Percentiles rank a stretch among this genome's conserved stretches.
phyloP scores from a whole-genome alignment of 2,329 filamentous ascomycete genomes.

The Drechslerella dactyloides region DNA sequence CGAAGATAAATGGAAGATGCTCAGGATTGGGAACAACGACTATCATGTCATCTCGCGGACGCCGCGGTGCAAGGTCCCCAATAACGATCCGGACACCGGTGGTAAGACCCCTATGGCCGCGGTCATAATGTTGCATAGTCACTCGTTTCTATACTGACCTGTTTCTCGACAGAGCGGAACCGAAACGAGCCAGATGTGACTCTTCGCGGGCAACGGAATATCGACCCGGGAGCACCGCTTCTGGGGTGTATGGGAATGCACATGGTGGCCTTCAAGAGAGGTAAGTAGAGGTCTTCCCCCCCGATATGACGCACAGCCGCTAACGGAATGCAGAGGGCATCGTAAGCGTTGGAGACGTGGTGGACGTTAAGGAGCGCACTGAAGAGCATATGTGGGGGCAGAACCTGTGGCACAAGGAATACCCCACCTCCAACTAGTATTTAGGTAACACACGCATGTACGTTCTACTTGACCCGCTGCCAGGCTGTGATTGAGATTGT shows the following conservation, averaged over 20 bases:
- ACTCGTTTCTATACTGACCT: not conserved
- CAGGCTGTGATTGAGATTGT: too few species aligned
- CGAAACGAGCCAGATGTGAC: constrained; percentile 46
- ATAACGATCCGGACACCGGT: constrained; percentile 47
- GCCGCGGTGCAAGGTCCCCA: constrained; percentile 45
- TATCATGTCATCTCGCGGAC: constrained; percentile 48
- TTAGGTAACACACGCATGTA: not conserved
- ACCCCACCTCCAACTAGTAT: not conserved
- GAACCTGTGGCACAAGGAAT: constrained; percentile 43
- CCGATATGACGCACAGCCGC: not conserved
- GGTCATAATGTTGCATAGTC: not conserved
- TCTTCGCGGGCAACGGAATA: constrained; percentile 31
- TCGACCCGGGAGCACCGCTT: constrained; percentile 32
- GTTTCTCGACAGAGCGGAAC: constrained; percentile 22
- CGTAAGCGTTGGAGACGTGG: constrained; percentile 21
- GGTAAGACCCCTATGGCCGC: constrained; percentile 5
- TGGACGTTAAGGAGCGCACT: constrained; percentile 30
- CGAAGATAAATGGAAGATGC: constrained; percentile 73
- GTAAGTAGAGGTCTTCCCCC: constrained; percentile 3
- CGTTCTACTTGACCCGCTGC: not conserved
- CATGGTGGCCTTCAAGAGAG: constrained; percentile 37
- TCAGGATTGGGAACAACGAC: constrained; percentile 57
- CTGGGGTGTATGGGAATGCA: constrained; percentile 50
- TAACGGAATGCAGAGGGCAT: constrained; percentile 19
- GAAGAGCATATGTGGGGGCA: constrained; percentile 31